These are phyloP conservation scores for Tricholoma flavovirens DNA, from an alignment of 768 basidiomycete genomes.

Conservation along the genomic window DNA sequence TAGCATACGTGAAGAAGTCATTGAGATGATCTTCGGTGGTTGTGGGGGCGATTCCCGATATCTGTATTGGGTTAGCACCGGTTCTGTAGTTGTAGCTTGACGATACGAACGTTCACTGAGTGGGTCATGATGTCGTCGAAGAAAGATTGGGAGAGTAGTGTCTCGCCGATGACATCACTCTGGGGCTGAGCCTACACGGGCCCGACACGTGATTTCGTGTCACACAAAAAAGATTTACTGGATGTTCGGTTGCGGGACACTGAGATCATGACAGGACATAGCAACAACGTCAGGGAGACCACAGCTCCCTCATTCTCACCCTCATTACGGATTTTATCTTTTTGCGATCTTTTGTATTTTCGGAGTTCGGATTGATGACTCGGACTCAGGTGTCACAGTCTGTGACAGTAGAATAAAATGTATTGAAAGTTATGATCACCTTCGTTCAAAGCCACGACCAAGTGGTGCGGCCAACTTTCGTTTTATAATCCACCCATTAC, in stretches of 20 bases:
- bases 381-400: neutral
- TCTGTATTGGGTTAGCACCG: slow-evolving; percentile 48
- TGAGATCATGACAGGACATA: too few relatives aligned
- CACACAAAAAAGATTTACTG: too few relatives aligned
- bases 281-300: too few relatives aligned
- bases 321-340: too few relatives aligned
- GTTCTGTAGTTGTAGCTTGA: neutral
- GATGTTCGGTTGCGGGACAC: too few relatives aligned
- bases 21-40: slow-evolving; percentile 66
- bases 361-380: too few relatives aligned
- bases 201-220: neutral
- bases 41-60: slow-evolving; percentile 59
- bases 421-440: neutral
- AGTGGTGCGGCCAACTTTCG: neutral
- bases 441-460: neutral
- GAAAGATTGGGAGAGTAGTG: slow-evolving; percentile 11
- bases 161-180: slow-evolving; percentile 15
- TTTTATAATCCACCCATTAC: neutral
- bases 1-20: slow-evolving; percentile 75
- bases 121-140: slow-evolving; percentile 35
- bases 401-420: neutral
- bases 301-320: too few relatives aligned
- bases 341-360: too few relatives aligned
- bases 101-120: slow-evolving; percentile 38
- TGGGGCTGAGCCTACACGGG: too few relatives aligned